Evolutionary conservation across 208 protist species (phyloP).

Genomic region (Trypanosoma grayi): DNA sequence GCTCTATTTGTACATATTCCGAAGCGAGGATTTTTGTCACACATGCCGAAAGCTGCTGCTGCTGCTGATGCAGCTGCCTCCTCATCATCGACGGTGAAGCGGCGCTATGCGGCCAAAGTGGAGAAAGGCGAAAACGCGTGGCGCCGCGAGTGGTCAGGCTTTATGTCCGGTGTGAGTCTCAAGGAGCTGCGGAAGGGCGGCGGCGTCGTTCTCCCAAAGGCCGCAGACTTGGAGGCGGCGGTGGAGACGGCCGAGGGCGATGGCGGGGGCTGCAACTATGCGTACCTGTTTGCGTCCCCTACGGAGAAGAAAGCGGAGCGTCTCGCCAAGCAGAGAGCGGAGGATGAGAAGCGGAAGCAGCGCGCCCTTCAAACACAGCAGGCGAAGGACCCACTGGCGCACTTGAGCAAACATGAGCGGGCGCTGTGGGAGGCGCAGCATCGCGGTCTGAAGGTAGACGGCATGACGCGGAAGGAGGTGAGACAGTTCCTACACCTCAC

Average conservation of each 20-base stretch:
- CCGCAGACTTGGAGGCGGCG: slow-evolving; percentile 45
- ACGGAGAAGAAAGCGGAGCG: slow-evolving; percentile 68
- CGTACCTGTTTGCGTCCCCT: slow-evolving; percentile 83
- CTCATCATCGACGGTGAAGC: slow-evolving; percentile 14
- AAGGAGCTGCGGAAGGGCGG: slow-evolving; percentile 73
- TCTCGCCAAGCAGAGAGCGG: slow-evolving; percentile 32
- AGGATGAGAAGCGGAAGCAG: slow-evolving; percentile 35
- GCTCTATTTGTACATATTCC: no score
- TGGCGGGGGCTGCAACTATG: slow-evolving; percentile 38
- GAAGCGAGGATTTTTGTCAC: no score
- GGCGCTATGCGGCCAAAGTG: slow-evolving; percentile 72
- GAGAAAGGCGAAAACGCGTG: slow-evolving; percentile 83
- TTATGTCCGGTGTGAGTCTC: slow-evolving; percentile 80
- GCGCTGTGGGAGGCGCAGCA: slow-evolving; percentile 52
- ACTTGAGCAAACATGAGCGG: slow-evolving; percentile 75
- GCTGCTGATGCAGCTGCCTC: slow-evolving; percentile 2
- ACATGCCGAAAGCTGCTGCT: slow-evolving; percentile 27
- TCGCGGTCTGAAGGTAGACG: slow-evolving; percentile 69
- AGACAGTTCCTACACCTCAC: slow-evolving; percentile 75
- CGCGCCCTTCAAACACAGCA: slow-evolving; percentile 12
- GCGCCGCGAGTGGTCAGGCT: slow-evolving; percentile 79
- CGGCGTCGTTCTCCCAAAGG: slow-evolving; percentile 48
- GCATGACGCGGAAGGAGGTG: slow-evolving; percentile 83
- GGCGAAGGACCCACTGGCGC: slow-evolving; percentile 28
- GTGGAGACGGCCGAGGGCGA: slow-evolving; percentile 13